Evolutionary conservation across 2,329 filamentous ascomycete genomes (phyloP).

Genomic region (Monosporascus sp.): DNA sequence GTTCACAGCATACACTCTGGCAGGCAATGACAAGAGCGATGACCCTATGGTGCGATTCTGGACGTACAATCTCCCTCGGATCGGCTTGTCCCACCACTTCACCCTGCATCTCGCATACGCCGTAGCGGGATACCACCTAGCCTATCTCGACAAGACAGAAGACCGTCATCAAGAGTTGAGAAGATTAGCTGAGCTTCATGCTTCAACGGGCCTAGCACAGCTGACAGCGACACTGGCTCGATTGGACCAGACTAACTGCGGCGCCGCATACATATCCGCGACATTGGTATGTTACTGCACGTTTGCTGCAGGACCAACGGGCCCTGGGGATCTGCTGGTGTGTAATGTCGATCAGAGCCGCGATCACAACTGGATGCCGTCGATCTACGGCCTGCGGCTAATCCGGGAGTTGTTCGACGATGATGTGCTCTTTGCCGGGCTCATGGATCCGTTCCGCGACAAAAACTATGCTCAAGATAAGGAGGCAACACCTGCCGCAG

Average conservation of each 20-base stretch:
- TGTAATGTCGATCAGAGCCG: constrained; percentile 15
- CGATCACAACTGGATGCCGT: neutral
- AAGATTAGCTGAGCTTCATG: constrained; percentile 20
- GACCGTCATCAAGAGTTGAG: constrained; percentile 7
- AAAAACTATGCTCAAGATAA: neutral
- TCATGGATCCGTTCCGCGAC: neutral
- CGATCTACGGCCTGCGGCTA: constrained; percentile 5
- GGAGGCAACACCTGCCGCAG: neutral
- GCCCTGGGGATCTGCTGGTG: constrained; percentile 23
- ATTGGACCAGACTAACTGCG: constrained; percentile 23
- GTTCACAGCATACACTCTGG: constrained; percentile 18
- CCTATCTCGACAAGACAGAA: constrained; percentile 8
- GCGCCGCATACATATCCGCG: constrained; percentile 24
- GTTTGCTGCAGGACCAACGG: constrained; percentile 25
- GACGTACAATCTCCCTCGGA: constrained; percentile 22
- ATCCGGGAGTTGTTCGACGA: constrained; percentile 1
- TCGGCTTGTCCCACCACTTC: constrained; percentile 23
- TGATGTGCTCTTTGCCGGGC: constrained; percentile 4
- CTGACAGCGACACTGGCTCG: constrained; percentile 17
- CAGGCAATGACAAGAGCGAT: constrained; percentile 5
- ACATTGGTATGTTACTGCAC: constrained; percentile 24
- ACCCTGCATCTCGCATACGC: constrained; percentile 25
- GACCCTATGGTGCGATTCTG: constrained; percentile 21
- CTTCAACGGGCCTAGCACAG: constrained; percentile 20
- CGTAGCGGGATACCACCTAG: constrained; percentile 22